phyloP scores from a whole-genome alignment of 176 grass and related monocot genomes.

The Oryza glaberrima region DNA sequence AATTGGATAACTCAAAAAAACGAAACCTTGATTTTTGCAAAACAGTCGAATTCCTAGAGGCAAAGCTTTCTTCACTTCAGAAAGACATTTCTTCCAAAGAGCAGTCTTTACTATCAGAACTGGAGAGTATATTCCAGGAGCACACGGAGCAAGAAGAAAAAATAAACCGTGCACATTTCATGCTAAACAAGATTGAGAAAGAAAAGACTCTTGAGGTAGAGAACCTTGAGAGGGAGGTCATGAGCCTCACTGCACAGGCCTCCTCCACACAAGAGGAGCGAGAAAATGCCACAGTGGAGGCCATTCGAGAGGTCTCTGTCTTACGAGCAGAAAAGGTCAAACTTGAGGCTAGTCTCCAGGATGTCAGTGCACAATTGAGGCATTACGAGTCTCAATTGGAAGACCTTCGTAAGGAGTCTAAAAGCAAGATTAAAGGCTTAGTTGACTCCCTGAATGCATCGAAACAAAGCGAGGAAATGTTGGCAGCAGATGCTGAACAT shows the following conservation, averaged over 20 bases:
- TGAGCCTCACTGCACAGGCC: slow-evolving; percentile 66
- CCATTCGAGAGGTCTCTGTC: slow-evolving; percentile 65
- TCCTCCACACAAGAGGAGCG: slow-evolving; percentile 79
- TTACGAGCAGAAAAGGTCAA: slow-evolving; percentile 83
- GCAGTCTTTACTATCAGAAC: slow-evolving; percentile 81
- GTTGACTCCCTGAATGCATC: slow-evolving; percentile 91
- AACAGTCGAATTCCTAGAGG: slow-evolving; percentile 82
- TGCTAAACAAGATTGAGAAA: slow-evolving; percentile 77
- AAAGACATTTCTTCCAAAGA: slow-evolving; percentile 80
- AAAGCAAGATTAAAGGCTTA: slow-evolving; percentile 90
- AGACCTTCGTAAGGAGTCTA: slow-evolving; percentile 84
- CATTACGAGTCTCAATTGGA: slow-evolving; percentile 71
- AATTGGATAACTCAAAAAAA: slow-evolving; percentile 78
- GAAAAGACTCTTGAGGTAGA: slow-evolving; percentile 88
- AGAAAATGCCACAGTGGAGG: slow-evolving; percentile 75
- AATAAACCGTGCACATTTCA: slow-evolving; percentile 64
- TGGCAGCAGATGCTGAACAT: slow-evolving; percentile 87
- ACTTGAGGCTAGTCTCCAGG: slow-evolving; percentile 76
- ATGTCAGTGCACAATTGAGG: slow-evolving; percentile 67
- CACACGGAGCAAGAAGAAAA: slow-evolving; percentile 94
- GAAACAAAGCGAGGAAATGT: slow-evolving; percentile 98
- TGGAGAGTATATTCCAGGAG: slow-evolving; percentile 95
- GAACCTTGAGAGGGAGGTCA: slow-evolving; percentile 78
- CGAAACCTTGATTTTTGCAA: slow-evolving; percentile 68
- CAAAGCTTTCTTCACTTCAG: slow-evolving; percentile 76